Conservation (phyloP, 768 basidiomycete genomes). For the Lyophyllum atratum region DNA sequence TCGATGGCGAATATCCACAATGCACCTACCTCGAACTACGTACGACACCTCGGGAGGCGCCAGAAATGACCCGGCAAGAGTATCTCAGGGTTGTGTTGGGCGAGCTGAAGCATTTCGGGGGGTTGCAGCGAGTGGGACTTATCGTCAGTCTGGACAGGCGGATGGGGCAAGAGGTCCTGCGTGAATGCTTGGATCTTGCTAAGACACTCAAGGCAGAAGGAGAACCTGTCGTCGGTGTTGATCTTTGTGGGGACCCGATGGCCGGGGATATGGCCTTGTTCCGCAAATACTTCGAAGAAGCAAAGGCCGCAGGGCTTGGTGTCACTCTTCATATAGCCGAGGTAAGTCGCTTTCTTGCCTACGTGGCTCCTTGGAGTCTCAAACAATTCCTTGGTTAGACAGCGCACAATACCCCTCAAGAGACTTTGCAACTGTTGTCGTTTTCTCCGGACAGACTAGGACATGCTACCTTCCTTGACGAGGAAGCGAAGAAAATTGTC, state of each 20-base stretch:
- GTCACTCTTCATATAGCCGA: constrained; percentile 87
- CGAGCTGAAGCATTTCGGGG: constrained; percentile 61
- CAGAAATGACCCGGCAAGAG: constrained; percentile 53
- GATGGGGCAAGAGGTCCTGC: constrained; percentile 53
- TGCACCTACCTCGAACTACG: constrained; percentile 82
- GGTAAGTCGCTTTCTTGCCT: constrained; percentile 36
- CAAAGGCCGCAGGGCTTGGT: constrained; percentile 60
- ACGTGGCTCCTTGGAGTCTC: background rate
- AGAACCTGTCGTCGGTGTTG: constrained; percentile 71
- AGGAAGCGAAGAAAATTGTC: constrained; percentile 58
- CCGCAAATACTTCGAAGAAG: constrained; percentile 50
- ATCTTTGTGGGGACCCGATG: constrained; percentile 77
- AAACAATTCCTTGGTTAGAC: constrained; percentile 35
- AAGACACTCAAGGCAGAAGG: constrained; percentile 55
- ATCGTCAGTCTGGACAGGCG: constrained; percentile 78
- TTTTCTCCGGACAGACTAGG: constrained; percentile 70
- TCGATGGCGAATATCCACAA: constrained; percentile 50
- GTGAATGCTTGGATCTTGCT: constrained; percentile 61
- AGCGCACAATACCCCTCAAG: constrained; percentile 46
- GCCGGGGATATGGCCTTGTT: constrained; percentile 60
- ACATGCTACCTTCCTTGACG: constrained; percentile 79
- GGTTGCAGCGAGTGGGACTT: constrained; percentile 49
- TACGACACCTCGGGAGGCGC: constrained; percentile 68
- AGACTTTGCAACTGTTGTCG: constrained; percentile 62
- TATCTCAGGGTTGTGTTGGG: constrained; percentile 70